Evolutionary conservation across 768 basidiomycete species (phyloP).

Genomic region (Kondoa subrosea): DNA sequence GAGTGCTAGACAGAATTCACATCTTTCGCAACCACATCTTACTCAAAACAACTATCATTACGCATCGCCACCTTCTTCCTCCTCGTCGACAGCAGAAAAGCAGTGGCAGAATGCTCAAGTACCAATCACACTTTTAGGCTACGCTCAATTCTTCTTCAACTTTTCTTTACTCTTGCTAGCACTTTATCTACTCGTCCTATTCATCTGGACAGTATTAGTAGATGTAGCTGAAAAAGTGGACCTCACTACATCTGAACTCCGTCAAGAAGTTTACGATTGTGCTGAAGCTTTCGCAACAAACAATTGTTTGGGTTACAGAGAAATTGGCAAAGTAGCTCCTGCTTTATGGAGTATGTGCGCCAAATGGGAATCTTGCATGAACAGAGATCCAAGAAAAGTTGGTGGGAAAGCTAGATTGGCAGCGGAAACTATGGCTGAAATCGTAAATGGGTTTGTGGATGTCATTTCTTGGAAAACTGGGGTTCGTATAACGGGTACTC

Average conservation of each 20-base stretch:
- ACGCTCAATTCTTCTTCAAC: conserved; percentile 90
- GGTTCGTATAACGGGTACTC: conserved; percentile 37
- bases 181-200: conserved; percentile 67
- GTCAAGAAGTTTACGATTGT: conserved; percentile 83
- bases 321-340: conserved; percentile 51
- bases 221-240: conserved; percentile 76
- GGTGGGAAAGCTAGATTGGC: conserved; percentile 67
- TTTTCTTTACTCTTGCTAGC: conserved; percentile 62
- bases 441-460: conserved; percentile 91
- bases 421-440: conserved; percentile 87
- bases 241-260: conserved; percentile 78
- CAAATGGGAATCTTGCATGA: conserved; percentile 69
- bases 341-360: conserved; percentile 74
- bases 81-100: background rate
- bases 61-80: background rate
- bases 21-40: background rate
- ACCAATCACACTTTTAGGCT: conserved; percentile 35
- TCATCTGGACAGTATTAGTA: conserved; percentile 71
- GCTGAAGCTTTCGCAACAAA: conserved; percentile 58
- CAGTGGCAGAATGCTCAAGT: conserved; percentile 9
- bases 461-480: conserved; percentile 94
- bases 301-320: conserved; percentile 25
- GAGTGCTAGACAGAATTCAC: background rate
- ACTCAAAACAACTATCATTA: conserved; percentile 2
- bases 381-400: conserved; percentile 73